These are phyloP conservation scores for Cordyceps militaris DNA, from an alignment of 2,329 filamentous ascomycete genomes.

Conservation along the genomic window DNA sequence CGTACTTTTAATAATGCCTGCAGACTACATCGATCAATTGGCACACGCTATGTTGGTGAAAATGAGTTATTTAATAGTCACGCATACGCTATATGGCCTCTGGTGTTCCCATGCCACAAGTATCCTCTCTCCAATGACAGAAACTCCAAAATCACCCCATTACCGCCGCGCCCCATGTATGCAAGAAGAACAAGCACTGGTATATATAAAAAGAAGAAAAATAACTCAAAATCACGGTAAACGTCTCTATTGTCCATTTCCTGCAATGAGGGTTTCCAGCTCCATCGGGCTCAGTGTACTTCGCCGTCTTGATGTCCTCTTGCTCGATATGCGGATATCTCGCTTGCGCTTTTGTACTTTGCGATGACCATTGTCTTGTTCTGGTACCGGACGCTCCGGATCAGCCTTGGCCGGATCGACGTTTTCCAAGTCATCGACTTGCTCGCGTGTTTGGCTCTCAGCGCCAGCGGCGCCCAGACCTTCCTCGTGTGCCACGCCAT, in stretches of 20 bases:
- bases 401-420: conserved; percentile 32
- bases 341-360: conserved; percentile 40
- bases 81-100: neutral
- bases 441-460: neutral
- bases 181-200: neutral
- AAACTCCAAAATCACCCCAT: neutral
- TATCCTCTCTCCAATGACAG: neutral
- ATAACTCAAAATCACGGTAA: neutral
- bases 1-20: neutral
- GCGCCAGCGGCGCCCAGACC: neutral
- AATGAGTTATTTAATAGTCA: neutral
- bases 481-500: neutral
- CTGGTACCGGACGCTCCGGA: conserved; percentile 13
- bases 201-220: neutral
- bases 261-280: conserved; percentile 56
- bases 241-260: conserved; percentile 32
- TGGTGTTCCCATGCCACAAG: neutral
- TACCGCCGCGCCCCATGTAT: neutral
- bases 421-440: conserved; percentile 18
- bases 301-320: conserved; percentile 54
- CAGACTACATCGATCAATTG: neutral
- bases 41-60: neutral
- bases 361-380: conserved; percentile 16
- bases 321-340: conserved; percentile 43
- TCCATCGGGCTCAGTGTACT: conserved; percentile 73